Evolutionary conservation across 2,329 filamentous ascomycete species (phyloP).

Genomic region (Meredithiella fracta): DNA sequence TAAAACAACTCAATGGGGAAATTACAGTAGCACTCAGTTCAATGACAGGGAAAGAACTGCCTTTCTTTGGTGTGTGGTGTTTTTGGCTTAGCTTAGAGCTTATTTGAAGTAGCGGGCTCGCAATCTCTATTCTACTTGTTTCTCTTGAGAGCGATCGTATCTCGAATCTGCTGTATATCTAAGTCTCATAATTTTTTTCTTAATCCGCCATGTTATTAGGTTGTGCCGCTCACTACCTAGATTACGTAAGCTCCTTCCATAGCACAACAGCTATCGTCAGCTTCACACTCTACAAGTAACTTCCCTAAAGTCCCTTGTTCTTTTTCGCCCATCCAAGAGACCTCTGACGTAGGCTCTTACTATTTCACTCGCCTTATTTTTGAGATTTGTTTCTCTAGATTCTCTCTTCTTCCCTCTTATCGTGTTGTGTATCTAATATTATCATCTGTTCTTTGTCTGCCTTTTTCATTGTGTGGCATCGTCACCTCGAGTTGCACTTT

Average conservation of each 20-base stretch:
- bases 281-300: neutral
- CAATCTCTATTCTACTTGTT: neutral
- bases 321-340: neutral
- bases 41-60: neutral
- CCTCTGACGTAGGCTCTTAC: neutral
- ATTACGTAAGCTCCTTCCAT: neutral
- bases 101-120: neutral
- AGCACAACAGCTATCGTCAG: neutral
- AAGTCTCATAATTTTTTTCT: neutral
- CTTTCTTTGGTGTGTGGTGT: neutral
- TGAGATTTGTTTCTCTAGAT: neutral
- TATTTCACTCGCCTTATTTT: neutral
- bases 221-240: neutral
- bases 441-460: no score
- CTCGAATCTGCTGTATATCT: neutral
- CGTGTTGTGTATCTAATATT: no score
- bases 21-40: no score
- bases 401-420: neutral
- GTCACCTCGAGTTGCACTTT: neutral
- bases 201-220: neutral
- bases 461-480: neutral
- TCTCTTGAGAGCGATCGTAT: neutral
- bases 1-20: neutral
- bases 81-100: neutral
- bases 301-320: neutral